Evolutionary conservation across 257 asterid species (phyloP).

Genomic region (Pogostemon cablin): DNA sequence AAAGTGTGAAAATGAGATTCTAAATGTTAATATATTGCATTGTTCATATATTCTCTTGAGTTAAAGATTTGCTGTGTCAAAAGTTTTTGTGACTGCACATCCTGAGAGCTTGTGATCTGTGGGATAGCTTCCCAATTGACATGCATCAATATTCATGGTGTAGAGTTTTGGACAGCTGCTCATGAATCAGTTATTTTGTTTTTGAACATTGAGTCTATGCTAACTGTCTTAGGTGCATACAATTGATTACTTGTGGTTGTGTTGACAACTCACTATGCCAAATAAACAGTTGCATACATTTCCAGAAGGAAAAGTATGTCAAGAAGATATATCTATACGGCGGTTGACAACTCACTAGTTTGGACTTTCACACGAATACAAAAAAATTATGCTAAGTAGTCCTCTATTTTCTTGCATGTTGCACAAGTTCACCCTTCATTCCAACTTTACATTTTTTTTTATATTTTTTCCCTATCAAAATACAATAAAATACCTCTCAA

Average conservation of each 20-base stretch:
- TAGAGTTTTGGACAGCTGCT: neutral
- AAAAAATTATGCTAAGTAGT: too few relatives aligned
- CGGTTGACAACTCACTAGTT: too few relatives aligned
- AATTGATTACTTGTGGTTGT: neutral
- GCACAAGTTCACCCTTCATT: too few relatives aligned
- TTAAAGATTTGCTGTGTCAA: too few relatives aligned
- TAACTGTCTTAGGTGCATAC: neutral
- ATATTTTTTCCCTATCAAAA: too few relatives aligned
- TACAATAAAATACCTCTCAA: too few relatives aligned
- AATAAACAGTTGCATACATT: slow-evolving; percentile 88
- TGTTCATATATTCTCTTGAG: too few relatives aligned
- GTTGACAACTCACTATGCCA: slow-evolving; percentile 29
- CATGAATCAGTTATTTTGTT: slow-evolving; percentile 7
- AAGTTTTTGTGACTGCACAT: neutral
- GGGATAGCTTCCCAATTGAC: slow-evolving; percentile 20
- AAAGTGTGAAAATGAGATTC: too few relatives aligned
- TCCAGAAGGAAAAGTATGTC: slow-evolving; percentile 98
- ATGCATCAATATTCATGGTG: neutral
- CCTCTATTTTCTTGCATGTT: too few relatives aligned
- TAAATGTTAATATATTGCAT: too few relatives aligned
- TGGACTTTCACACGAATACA: too few relatives aligned
- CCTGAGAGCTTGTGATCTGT: neutral
- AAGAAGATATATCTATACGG: slow-evolving; percentile 86
- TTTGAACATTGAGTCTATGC: slow-evolving; percentile 9
- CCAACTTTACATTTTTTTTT: too few relatives aligned